Conservation (phyloP, 768 basidiomycete genomes). For the Mycena haematopus region DNA sequence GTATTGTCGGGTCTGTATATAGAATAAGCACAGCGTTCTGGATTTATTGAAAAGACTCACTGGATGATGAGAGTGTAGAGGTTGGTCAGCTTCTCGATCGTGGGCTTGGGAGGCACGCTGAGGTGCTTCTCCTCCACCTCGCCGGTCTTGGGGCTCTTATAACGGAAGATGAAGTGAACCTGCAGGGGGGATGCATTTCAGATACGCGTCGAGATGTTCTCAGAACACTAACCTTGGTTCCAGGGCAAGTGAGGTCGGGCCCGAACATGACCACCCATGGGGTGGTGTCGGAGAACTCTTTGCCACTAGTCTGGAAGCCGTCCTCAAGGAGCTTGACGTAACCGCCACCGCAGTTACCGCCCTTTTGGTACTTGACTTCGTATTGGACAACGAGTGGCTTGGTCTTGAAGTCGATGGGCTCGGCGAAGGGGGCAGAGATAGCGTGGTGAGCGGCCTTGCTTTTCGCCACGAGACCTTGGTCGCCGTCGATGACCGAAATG, state of each 20-base stretch:
- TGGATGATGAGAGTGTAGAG: slow-evolving; percentile 94
- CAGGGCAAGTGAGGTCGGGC: slow-evolving; percentile 93
- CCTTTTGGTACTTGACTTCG: slow-evolving; percentile 99
- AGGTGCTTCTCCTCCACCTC: slow-evolving; percentile 98
- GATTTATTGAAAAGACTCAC: slow-evolving; percentile 53
- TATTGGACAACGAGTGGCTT: slow-evolving; percentile 97
- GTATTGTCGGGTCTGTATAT: slow-evolving; percentile 87
- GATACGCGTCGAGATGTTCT: background rate
- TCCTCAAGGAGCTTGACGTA: slow-evolving; percentile 96
- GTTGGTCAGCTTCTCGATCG: slow-evolving; percentile 90
- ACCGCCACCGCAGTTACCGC: slow-evolving; percentile 98
- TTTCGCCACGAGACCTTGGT: slow-evolving; percentile 95
- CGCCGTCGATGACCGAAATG: slow-evolving; percentile 77
- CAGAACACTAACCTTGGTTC: slow-evolving; percentile 72
- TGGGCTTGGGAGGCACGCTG: slow-evolving; percentile 76
- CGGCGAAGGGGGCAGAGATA: slow-evolving; percentile 89
- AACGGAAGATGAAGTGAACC: slow-evolving; percentile 99
- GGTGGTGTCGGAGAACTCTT: slow-evolving; percentile 93
- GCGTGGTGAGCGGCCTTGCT: slow-evolving; percentile 98
- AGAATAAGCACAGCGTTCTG: background rate
- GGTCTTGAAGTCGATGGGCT: slow-evolving; percentile 78
- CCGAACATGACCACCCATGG: slow-evolving; percentile 98
- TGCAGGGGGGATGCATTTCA: slow-evolving; percentile 38
- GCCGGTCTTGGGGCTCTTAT: slow-evolving; percentile 91
- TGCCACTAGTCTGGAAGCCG: slow-evolving; percentile 91